phyloP scores from a whole-genome alignment of 306 rosid species.

The Dalbergia cultrata region DNA sequence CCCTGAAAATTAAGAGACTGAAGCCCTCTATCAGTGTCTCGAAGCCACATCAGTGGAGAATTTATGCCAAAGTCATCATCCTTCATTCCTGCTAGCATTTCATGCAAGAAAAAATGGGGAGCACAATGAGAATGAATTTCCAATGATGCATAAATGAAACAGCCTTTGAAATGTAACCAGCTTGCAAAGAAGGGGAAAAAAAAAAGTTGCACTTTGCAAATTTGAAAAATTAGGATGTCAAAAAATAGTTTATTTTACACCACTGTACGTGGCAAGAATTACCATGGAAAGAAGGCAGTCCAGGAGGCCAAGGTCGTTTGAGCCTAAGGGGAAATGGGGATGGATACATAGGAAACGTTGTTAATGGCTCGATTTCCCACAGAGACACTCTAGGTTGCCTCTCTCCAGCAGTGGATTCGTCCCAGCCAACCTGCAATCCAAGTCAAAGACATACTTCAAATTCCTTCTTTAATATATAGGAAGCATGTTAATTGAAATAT shows the following conservation, averaged over 20 bases:
- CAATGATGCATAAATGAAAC: background rate
- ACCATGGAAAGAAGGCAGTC: slow-evolving; percentile 91
- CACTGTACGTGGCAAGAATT: slow-evolving; percentile 32
- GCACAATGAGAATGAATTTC: slow-evolving; percentile 9
- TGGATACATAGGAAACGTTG: slow-evolving; percentile 98
- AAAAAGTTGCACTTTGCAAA: background rate
- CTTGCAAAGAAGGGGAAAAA: background rate
- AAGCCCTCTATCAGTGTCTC: slow-evolving; percentile 80
- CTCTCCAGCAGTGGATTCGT: slow-evolving; percentile 98
- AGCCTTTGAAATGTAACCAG: slow-evolving; percentile 1
- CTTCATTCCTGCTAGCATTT: slow-evolving; percentile 73
- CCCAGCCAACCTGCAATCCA: slow-evolving; percentile 96
- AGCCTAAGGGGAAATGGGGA: slow-evolving; percentile 92
- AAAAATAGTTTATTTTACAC: background rate
- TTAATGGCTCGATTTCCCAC: slow-evolving; percentile 98
- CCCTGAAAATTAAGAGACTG: slow-evolving; percentile 85
- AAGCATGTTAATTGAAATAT: background rate
- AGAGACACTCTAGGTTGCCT: slow-evolving; percentile 96
- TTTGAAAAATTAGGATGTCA: slow-evolving; percentile 17
- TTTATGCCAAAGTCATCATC: slow-evolving; percentile 81
- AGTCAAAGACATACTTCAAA: slow-evolving; percentile 8
- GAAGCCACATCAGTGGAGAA: slow-evolving; percentile 86
- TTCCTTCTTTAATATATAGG: background rate
- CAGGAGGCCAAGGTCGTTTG: slow-evolving; percentile 95
- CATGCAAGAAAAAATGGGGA: slow-evolving; percentile 18